Conservation (phyloP, 1,284 basidiomycete species). For the Hymenochaete sp. region DNA sequence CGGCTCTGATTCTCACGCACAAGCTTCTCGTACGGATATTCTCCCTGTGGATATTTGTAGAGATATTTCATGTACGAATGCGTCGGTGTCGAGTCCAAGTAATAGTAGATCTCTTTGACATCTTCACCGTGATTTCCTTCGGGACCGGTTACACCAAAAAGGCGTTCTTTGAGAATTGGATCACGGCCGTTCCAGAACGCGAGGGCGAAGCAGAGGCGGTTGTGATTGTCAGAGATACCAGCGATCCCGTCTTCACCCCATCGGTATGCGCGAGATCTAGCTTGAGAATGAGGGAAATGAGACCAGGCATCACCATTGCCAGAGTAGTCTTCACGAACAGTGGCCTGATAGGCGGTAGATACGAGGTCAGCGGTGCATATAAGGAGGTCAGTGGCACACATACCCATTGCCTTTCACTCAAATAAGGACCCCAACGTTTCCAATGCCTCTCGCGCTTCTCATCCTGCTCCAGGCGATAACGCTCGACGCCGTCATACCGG, state of each 20-base stretch:
- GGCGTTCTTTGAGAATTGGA: constrained; percentile 90
- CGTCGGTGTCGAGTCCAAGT: constrained; percentile 95
- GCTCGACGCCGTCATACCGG: constrained; percentile 60
- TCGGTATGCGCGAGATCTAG: constrained; percentile 89
- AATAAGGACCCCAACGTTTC: constrained; percentile 98
- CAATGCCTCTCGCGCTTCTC: constrained; percentile 69
- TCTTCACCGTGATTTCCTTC: constrained; percentile 99
- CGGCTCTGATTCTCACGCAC: constrained; percentile 79
- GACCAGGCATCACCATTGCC: constrained; percentile 95
- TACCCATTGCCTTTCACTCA: constrained; percentile 96
- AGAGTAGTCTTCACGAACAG: constrained; percentile 97
- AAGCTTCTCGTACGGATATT: constrained; percentile 90
- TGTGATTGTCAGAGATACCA: constrained; percentile 94
- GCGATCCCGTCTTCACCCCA: constrained; percentile 99
- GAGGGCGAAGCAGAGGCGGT: constrained; percentile 83
- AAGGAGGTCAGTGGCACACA: constrained; percentile 26
- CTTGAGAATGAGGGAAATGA: constrained; percentile 94
- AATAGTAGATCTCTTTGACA: constrained; percentile 97
- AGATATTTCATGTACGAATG: constrained; percentile 99
- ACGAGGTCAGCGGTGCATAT: background rate
- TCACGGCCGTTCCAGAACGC: constrained; percentile 95
- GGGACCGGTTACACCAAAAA: constrained; percentile 92
- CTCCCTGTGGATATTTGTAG: constrained; percentile 94
- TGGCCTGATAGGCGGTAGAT: constrained; percentile 51
- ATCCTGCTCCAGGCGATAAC: constrained; percentile 65